A percentile compares a stretch with the other conserved stretches of the same genome.
Evolutionary conservation across 73 alveolate genomes (phyloP).

Genomic region (Halteria grandinella): DNA sequence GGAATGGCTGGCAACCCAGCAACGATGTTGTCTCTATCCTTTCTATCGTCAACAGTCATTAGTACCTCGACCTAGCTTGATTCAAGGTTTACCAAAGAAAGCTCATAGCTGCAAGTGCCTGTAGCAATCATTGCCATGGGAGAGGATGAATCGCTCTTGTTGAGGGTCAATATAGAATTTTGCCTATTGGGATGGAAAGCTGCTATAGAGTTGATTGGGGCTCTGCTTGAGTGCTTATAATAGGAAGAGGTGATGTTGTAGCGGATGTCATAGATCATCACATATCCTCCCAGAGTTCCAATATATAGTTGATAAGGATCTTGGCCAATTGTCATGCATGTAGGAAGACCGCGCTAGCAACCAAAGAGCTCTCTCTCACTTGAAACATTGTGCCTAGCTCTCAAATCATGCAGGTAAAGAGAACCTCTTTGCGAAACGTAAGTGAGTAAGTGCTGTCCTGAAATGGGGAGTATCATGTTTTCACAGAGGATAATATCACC

Average conservation of each 20-base stretch:
- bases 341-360: conserved; percentile 34
- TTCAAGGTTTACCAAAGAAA: conserved; percentile 29
- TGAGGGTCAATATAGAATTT: not conserved
- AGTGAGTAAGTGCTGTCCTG: conserved; percentile 40
- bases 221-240: conserved; percentile 37
- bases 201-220: conserved; percentile 47
- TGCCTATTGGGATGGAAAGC: conserved; percentile 24
- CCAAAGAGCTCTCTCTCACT: conserved; percentile 44
- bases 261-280: conserved; percentile 64
- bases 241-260: conserved; percentile 46
- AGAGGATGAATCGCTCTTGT: conserved; percentile 14
- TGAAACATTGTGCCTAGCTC: conserved; percentile 56
- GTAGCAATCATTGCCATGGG: conserved; percentile 50
- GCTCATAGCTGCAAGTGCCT: conserved; percentile 51
- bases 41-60: conserved; percentile 43
- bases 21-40: conserved; percentile 13
- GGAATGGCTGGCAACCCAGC: conserved; percentile 23
- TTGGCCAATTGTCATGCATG: conserved; percentile 24
- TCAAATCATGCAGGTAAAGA: conserved; percentile 58
- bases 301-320: conserved; percentile 45
- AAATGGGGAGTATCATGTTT: conserved; percentile 27
- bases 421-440: conserved; percentile 58
- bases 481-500: conserved; percentile 43
- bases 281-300: conserved; percentile 73
- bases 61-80: conserved; percentile 45